A percentile compares a stretch with the other conserved stretches of the same genome.
These are phyloP conservation scores for Dissophora globulifera DNA, from an alignment of 192 early-diverging fungal genomes.

Conservation along the genomic window DNA sequence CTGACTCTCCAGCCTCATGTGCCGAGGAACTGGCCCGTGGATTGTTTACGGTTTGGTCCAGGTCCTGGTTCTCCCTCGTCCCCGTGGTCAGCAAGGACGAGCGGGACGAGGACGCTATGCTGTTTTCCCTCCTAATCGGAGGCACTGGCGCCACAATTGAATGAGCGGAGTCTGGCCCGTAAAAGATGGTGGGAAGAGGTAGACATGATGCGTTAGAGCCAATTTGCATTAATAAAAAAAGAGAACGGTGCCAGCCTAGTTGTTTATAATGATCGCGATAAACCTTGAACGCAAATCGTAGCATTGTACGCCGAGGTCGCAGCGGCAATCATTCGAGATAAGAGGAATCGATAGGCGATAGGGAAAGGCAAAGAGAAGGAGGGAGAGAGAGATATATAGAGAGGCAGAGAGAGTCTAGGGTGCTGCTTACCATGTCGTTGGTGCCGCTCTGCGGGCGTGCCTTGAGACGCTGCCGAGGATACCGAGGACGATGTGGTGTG, in stretches of 20 bases:
- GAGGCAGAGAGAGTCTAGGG: too few species aligned
- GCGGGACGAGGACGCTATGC: not conserved
- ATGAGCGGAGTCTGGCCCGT: not conserved
- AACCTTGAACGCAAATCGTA: not conserved
- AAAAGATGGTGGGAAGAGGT: not conserved
- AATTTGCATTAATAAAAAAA: too few species aligned
- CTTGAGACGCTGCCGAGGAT: conserved; percentile 8
- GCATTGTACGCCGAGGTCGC: not conserved
- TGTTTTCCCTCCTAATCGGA: not conserved
- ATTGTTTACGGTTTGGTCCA: not conserved
- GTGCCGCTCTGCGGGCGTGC: too few species aligned
- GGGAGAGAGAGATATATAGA: too few species aligned
- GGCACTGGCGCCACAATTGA: not conserved
- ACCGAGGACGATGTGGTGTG: not conserved
- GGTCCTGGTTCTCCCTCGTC: not conserved
- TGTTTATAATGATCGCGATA: not conserved
- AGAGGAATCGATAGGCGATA: not conserved
- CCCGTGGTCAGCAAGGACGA: conserved; percentile 2
- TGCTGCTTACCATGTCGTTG: too few species aligned
- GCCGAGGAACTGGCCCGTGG: not conserved
- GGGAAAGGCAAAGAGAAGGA: not conserved
- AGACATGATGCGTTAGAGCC: too few species aligned
- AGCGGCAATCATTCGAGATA: too few species aligned
- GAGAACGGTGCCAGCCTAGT: not conserved
- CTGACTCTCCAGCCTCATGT: conserved; percentile 19